Evolutionary conservation across 257 asterid genomes (phyloP).

Genomic region (Echites panduratus): DNA sequence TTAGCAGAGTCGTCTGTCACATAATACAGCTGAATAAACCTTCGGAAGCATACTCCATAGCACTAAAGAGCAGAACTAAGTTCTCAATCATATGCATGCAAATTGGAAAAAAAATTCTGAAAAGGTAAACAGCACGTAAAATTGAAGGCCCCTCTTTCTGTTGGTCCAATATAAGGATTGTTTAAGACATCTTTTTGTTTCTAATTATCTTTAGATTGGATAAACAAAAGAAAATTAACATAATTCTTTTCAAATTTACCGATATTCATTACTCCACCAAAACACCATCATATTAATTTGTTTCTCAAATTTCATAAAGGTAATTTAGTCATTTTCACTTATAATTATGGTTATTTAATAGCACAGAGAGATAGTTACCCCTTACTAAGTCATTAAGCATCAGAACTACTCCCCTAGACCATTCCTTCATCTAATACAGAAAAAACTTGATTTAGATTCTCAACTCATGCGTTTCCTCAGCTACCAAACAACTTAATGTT

Average conservation of each 20-base stretch:
- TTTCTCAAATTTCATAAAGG: too few relatives aligned
- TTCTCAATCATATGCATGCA: not conserved
- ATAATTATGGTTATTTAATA: not conserved
- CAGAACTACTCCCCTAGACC: too few relatives aligned
- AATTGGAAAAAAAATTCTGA: conserved; percentile 1
- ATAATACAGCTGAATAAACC: conserved; percentile 8
- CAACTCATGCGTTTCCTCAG: too few relatives aligned
- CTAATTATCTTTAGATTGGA: not conserved
- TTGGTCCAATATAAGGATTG: too few relatives aligned
- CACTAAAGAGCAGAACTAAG: not conserved
- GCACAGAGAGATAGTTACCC: too few relatives aligned
- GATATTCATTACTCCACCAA: not conserved
- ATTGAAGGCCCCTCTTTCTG: not conserved
- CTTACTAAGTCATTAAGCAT: too few relatives aligned
- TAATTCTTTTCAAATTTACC: not conserved
- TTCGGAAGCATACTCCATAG: not conserved
- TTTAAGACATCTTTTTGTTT: not conserved
- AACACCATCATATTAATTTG: not conserved
- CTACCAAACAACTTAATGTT: too few relatives aligned
- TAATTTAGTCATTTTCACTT: too few relatives aligned
- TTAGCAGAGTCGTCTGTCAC: conserved; percentile 88
- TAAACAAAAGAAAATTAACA: not conserved
- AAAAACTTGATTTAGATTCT: too few relatives aligned
- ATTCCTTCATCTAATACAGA: too few relatives aligned
- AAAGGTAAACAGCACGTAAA: not conserved